These are phyloP conservation scores for Penicillium sumatraense DNA, from an alignment of 2,329 filamentous ascomycete genomes.

Conservation along the genomic window DNA sequence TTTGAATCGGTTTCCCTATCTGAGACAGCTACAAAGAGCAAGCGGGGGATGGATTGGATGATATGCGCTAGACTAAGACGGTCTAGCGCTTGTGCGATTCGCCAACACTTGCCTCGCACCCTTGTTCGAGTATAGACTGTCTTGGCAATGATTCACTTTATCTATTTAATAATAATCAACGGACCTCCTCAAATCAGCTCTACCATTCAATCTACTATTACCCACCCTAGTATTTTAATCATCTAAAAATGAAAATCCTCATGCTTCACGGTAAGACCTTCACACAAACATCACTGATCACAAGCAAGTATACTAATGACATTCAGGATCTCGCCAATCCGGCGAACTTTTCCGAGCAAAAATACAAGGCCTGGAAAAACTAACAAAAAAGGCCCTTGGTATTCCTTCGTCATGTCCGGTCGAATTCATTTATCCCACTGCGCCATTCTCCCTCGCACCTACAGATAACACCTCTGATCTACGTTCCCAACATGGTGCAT, in stretches of 20 bases:
- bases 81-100: background rate
- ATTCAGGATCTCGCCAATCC: conserved; percentile 12
- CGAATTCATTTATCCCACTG: conserved; percentile 9
- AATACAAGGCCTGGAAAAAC: conserved; percentile 9
- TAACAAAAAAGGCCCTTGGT: background rate
- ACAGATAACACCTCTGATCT: background rate
- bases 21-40: too few relatives aligned
- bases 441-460: background rate
- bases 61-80: too few relatives aligned
- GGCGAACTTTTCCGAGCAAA: conserved; percentile 13
- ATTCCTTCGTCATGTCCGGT: background rate
- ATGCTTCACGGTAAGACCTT: conserved; percentile 4
- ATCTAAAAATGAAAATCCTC: conserved; percentile 7
- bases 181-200: too few relatives aligned
- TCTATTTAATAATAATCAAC: too few relatives aligned
- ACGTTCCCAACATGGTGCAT: conserved; percentile 6
- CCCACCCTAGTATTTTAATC: background rate
- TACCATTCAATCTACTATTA: background rate
- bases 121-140: background rate
- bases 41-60: too few relatives aligned
- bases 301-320: background rate
- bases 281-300: background rate
- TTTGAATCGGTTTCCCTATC: too few relatives aligned
- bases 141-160: background rate
- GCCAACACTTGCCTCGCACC: background rate